Conservation (phyloP, 257 asterid species). For the Voacanga thouarsii region DNA sequence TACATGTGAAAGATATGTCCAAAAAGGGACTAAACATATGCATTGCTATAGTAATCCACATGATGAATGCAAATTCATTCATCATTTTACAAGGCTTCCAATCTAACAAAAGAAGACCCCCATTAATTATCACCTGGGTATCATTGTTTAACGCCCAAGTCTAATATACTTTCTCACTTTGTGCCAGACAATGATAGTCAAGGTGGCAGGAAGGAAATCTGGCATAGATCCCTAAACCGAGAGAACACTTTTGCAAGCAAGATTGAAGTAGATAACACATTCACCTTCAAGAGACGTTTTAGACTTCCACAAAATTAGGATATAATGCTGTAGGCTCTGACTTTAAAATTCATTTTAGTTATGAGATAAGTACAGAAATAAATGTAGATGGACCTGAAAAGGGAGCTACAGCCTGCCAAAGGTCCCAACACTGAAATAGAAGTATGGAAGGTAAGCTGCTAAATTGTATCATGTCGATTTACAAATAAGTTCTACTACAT, state of each 20-base stretch:
- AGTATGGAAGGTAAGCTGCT: background rate
- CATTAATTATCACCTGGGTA: background rate
- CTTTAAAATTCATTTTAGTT: background rate
- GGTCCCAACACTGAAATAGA: conserved; percentile 2
- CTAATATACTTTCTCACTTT: background rate
- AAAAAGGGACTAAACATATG: background rate
- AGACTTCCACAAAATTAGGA: background rate
- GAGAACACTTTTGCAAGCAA: background rate
- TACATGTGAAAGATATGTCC: background rate
- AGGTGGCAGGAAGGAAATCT: background rate
- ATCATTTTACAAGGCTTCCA: background rate
- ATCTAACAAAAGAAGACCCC: background rate
- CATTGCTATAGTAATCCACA: background rate
- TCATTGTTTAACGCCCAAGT: background rate
- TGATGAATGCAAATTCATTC: background rate
- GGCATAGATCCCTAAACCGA: background rate
- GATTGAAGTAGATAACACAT: background rate
- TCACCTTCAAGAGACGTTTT: background rate
- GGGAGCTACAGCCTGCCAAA: conserved; percentile 1
- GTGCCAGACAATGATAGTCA: background rate
- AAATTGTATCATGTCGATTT: background rate
- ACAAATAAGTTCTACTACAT: background rate
- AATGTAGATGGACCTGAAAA: background rate
- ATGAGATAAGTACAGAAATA: background rate
- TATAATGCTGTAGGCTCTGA: background rate